A percentile compares a stretch with the other conserved stretches of the same genome.
These are phyloP conservation scores for Baorangia bicolor DNA, from an alignment of 768 basidiomycete genomes.

Conservation along the genomic window DNA sequence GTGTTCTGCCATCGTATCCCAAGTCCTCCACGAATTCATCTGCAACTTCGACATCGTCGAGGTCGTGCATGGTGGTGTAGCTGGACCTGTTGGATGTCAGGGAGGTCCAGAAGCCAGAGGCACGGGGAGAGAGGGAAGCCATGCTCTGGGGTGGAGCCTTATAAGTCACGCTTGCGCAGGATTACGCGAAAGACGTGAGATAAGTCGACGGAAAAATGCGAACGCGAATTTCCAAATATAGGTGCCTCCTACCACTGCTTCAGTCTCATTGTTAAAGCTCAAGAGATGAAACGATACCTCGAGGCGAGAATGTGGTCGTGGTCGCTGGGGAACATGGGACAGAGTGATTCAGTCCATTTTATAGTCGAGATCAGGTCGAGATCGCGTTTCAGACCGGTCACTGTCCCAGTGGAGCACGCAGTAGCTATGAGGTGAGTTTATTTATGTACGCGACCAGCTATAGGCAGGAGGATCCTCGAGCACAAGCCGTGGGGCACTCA, in stretches of 20 bases:
- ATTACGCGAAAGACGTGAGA: conserved; percentile 16
- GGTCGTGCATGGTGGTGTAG: conserved; percentile 42
- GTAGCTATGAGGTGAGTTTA: not conserved
- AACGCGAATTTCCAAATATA: not conserved
- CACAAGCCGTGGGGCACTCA: conserved; percentile 24
- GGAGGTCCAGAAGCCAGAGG: conserved; percentile 49
- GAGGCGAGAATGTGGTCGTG: not conserved
- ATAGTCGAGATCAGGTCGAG: not conserved
- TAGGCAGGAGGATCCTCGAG: conserved; percentile 41
- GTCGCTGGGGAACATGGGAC: not conserved
- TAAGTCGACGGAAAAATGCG: not conserved
- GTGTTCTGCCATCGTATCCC: conserved; percentile 47
- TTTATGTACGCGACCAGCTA: not conserved
- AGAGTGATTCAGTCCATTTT: not conserved
- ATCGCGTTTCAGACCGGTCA: conserved; percentile 5
- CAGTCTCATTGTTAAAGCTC: conserved; percentile 1
- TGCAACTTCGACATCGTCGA: conserved; percentile 30
- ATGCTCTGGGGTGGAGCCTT: conserved; percentile 22
- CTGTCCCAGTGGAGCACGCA: not conserved
- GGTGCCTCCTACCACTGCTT: not conserved
- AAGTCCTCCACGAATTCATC: conserved; percentile 21
- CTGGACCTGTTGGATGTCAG: conserved; percentile 26
- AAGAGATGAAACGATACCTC: not conserved
- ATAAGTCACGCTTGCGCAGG: conserved; percentile 2
- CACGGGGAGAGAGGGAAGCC: conserved; percentile 46